Base-by-base conservation (phyloP, 768 basidiomycete species). In the Neoboletus brunneissimus region DNA sequence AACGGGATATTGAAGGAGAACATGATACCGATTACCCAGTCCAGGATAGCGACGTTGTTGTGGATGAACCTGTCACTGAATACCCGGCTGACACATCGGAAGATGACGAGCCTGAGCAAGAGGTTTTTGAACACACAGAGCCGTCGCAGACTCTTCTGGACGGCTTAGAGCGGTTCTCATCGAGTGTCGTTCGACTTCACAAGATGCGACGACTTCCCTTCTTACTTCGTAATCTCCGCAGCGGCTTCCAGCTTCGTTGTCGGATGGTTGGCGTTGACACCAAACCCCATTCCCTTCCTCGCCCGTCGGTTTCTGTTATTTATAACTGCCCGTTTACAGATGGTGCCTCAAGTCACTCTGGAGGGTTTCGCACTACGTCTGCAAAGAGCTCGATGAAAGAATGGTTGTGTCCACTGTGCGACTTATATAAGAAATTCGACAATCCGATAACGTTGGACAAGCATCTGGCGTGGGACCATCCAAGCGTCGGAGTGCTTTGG, bases 361-460 rank as follows among this genome's bases (percentile, higher is more conserved):
- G 4, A 61, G 62, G 23, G 55, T 57, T 40, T 51, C 58, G 18
- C 16, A 22, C 50, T 32, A 55, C 25, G 43, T 54, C 25, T 10
- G 55, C 61, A 29, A 65, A 58, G 37, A 69, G 71, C 15, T 62
- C 54, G 11, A 69, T 77, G 65, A 58, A 56, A 20, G 60, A 68
- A 2, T 82, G 79, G 76, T 40, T 67, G 40, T 87, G 85, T 60
- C 84, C 85, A 0, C 59, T 86, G n/a, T 87, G 85, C 60, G 72
- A 74, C 35, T 52, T 81, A 11, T 74, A 82, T 47, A 72, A 69
- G 23, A 56, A 55, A 0, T 81, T 87, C 44, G 47, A 59, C 9
- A 79, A 77, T 23, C 70, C 66, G 13, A 73, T 64, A 27, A 75
- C 80, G 74, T 67, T 87, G 1, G 64, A 63, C 27, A 74, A 63